Percentiles rank a stretch among this genome's conserved stretches.
phyloP scores from a whole-genome alignment of 2,329 filamentous ascomycete genomes.

The Aspergillus sp. region DNA sequence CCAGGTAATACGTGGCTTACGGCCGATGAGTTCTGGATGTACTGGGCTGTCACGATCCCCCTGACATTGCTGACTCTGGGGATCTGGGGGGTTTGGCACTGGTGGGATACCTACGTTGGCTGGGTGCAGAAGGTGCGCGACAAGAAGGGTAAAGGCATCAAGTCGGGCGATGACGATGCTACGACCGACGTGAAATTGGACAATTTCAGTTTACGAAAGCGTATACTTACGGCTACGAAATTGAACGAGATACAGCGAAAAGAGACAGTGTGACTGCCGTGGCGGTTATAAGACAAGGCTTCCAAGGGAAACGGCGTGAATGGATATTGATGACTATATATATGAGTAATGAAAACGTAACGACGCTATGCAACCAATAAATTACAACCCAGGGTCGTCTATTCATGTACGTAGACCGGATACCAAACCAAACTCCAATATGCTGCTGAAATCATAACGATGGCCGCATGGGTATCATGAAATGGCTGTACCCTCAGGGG shows the following conservation, averaged over 20 bases:
- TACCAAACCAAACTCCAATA: slow-evolving; percentile 2
- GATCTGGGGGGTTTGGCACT: slow-evolving; percentile 27
- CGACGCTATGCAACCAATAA: not conserved
- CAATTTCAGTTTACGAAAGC: not conserved
- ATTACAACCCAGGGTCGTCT: not conserved
- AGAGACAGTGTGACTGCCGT: slow-evolving; percentile 1
- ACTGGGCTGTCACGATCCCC: slow-evolving; percentile 32
- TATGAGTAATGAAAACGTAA: not conserved
- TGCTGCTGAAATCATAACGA: not conserved
- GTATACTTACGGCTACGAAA: not conserved
- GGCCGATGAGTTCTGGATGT: slow-evolving; percentile 31
- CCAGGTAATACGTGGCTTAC: slow-evolving; percentile 23
- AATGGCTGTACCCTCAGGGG: not conserved
- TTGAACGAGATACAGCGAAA: not conserved
- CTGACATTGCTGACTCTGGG: slow-evolving; percentile 27
- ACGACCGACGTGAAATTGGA: not conserved
- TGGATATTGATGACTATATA: not conserved
- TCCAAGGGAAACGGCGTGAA: not conserved
- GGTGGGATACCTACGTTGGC: not conserved
- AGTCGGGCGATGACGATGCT: not conserved
- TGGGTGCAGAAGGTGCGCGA: not conserved
- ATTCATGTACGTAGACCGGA: not conserved
- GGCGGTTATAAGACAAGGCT: not conserved
- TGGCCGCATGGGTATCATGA: slow-evolving; percentile 6
- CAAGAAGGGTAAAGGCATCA: not conserved